Evolutionary conservation across 768 basidiomycete species (phyloP).

Genomic region (Mycena olivaceomarginata): DNA sequence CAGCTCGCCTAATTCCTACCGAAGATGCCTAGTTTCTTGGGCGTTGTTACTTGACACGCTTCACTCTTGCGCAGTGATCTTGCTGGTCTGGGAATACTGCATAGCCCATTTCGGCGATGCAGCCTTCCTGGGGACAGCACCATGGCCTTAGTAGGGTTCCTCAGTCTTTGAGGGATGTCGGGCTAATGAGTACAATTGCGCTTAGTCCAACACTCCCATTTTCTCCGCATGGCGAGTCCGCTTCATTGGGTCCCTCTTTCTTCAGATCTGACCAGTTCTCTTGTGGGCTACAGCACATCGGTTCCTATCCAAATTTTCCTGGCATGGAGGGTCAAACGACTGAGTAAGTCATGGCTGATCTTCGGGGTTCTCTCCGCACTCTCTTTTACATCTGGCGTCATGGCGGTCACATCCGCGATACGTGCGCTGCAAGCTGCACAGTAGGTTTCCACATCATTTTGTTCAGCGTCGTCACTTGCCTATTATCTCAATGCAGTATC

Average conservation of each 20-base stretch:
- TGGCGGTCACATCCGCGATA: constrained; percentile 20
- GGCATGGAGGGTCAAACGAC: constrained; percentile 10
- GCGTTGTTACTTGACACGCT: constrained; percentile 10
- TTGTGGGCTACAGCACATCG: constrained; percentile 8
- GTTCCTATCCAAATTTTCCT: constrained; percentile 21
- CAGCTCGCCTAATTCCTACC: not conserved
- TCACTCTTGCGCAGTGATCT: constrained; percentile 18
- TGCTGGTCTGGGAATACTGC: constrained; percentile 20
- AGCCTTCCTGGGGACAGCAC: constrained; percentile 4
- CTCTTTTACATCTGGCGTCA: constrained; percentile 3
- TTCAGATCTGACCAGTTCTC: not conserved
- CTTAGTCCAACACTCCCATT: constrained; percentile 25
- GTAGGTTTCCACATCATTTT: not conserved
- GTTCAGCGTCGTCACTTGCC: not conserved
- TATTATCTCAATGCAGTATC: constrained; percentile 7
- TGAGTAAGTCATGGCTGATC: constrained; percentile 16
- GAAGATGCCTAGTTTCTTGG: constrained; percentile 26
- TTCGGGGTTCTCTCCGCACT: constrained; percentile 11
- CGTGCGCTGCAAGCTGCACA: constrained; percentile 6
- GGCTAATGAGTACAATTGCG: too few species aligned
- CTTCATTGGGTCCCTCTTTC: not conserved
- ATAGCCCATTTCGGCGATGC: constrained; percentile 18
- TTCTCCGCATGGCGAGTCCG: constrained; percentile 8
- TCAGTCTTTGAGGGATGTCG: too few species aligned
- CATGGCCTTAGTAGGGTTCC: constrained; percentile 20